Evolutionary conservation across 768 basidiomycete species (phyloP).

Genomic region (Kwoniella pini): DNA sequence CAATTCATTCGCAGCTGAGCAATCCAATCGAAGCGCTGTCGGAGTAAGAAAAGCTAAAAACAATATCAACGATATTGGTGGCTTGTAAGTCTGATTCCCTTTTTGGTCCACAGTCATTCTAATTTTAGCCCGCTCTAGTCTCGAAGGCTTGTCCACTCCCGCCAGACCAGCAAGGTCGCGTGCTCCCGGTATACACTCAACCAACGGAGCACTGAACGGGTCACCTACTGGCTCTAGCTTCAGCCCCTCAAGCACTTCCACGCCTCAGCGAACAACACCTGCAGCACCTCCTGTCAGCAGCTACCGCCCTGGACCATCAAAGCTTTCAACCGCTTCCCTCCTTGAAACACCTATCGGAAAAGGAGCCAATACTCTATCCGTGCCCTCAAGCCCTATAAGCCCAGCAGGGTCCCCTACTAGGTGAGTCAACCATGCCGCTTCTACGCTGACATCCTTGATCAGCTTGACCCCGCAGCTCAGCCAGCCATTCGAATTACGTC

Average conservation of each 20-base stretch:
- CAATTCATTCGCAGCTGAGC: not conserved
- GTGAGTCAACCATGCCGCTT: slow-evolving; percentile 13
- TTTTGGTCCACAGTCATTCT: not conserved
- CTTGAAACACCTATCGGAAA: slow-evolving; percentile 22
- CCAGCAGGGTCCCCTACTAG: slow-evolving; percentile 30
- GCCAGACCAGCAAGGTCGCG: slow-evolving; percentile 27
- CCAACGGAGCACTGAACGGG: not conserved
- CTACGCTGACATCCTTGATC: slow-evolving; percentile 12
- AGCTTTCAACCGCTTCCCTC: not conserved
- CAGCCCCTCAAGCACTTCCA: slow-evolving; percentile 11
- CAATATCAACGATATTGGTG: slow-evolving; percentile 45
- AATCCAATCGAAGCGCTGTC: slow-evolving; percentile 4
- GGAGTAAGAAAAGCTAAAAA: slow-evolving; percentile 37
- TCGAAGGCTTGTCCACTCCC: slow-evolving; percentile 47
- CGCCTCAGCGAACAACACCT: slow-evolving; percentile 26
- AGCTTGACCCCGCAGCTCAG: slow-evolving; percentile 30
- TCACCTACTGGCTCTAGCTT: slow-evolving; percentile 10
- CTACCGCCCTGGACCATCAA: slow-evolving; percentile 36
- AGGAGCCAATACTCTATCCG: slow-evolving; percentile 15
- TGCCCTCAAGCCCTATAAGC: slow-evolving; percentile 39
- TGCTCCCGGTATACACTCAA: not conserved
- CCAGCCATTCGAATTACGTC: slow-evolving; percentile 43
- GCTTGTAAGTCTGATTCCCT: slow-evolving; percentile 43
- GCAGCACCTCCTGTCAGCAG: slow-evolving; percentile 29
- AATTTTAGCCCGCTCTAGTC: slow-evolving; percentile 10